These are phyloP conservation scores for Carex kokanica DNA, from an alignment of 176 grass and related monocot species.

Conservation along the genomic window DNA sequence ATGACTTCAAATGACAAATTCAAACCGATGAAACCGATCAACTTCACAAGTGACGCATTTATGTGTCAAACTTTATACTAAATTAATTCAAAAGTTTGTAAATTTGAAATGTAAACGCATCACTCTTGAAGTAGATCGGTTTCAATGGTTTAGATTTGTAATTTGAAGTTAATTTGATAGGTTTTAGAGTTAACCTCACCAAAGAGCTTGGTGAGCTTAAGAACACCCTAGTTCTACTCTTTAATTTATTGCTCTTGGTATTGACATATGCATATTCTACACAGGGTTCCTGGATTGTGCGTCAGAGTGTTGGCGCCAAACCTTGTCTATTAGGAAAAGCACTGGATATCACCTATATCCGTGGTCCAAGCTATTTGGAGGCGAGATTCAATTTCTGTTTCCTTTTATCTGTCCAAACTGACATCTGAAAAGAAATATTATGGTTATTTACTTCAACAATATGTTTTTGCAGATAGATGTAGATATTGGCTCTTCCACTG, in stretches of 20 bases:
- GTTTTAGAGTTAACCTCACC: too few relatives aligned
- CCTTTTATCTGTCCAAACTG: background rate
- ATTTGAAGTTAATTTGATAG: too few relatives aligned
- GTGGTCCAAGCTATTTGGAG: constrained; percentile 81
- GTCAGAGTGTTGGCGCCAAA: constrained; percentile 90
- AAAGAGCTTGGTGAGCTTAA: too few relatives aligned
- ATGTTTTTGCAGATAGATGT: constrained; percentile 74
- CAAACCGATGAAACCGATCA: too few relatives aligned
- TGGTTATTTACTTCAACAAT: constrained; percentile 11
- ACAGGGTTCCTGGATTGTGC: constrained; percentile 98
- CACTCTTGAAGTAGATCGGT: too few relatives aligned
- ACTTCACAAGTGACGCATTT: too few relatives aligned
- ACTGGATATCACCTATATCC: constrained; percentile 87
- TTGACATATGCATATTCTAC: constrained; percentile 27
- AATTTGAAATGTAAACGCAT: too few relatives aligned
- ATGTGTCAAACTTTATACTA: too few relatives aligned
- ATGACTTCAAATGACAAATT: too few relatives aligned
- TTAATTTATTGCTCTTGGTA: background rate
- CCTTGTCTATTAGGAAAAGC: constrained; percentile 97
- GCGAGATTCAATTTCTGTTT: constrained; percentile 33
- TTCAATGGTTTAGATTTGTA: too few relatives aligned
- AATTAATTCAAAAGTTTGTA: too few relatives aligned
- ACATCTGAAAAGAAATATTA: background rate
- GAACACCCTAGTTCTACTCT: too few relatives aligned
- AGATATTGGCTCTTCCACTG: constrained; percentile 95